Conservation (phyloP, 495 filamentous ascomycete species). For the Amphirosellinia nigrospora region DNA sequence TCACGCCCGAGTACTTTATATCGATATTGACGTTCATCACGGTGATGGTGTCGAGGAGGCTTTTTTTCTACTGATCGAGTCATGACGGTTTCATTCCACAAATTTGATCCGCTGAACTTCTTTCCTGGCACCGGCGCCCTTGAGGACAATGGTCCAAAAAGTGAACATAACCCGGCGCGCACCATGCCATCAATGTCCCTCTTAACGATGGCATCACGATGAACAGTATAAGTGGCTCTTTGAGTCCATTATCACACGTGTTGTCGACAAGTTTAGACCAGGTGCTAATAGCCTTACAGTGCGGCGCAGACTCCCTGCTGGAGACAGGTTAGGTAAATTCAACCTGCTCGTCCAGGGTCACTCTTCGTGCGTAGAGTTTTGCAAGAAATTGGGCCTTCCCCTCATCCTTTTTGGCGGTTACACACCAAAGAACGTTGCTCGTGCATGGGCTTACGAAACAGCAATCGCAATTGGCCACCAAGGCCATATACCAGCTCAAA, state of each 20-base stretch:
- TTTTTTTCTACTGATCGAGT: constrained; percentile 95
- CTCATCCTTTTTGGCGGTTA: constrained; percentile 93
- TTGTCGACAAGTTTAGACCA: constrained; percentile 77
- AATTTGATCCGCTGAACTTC: constrained; percentile 87
- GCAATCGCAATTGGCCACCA: constrained; percentile 83
- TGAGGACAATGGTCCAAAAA: constrained; percentile 85
- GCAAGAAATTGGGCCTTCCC: constrained; percentile 77
- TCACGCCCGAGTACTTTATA: constrained; percentile 91
- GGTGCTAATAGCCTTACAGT: constrained; percentile 94
- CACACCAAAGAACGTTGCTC: constrained; percentile 95
- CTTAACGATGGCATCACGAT: constrained; percentile 96
- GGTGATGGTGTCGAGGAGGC: constrained; percentile 97
- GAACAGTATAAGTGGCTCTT: constrained; percentile 87
- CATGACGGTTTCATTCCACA: constrained; percentile 95
- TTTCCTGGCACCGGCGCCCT: constrained; percentile 95
- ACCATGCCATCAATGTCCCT: constrained; percentile 96
- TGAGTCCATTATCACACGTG: constrained; percentile 76
- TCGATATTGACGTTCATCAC: constrained; percentile 98
- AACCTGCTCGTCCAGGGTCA: constrained; percentile 95
- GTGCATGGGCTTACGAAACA: constrained; percentile 96
- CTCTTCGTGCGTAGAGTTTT: constrained; percentile 86
- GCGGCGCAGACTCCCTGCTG: constrained; percentile 95
- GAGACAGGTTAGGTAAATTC: constrained; percentile 92
- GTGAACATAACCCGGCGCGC: constrained; percentile 86
- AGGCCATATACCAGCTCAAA: constrained; percentile 69